Conservation (phyloP, 2,329 filamentous ascomycete species). For the Aspergillus pseudonomiae region DNA sequence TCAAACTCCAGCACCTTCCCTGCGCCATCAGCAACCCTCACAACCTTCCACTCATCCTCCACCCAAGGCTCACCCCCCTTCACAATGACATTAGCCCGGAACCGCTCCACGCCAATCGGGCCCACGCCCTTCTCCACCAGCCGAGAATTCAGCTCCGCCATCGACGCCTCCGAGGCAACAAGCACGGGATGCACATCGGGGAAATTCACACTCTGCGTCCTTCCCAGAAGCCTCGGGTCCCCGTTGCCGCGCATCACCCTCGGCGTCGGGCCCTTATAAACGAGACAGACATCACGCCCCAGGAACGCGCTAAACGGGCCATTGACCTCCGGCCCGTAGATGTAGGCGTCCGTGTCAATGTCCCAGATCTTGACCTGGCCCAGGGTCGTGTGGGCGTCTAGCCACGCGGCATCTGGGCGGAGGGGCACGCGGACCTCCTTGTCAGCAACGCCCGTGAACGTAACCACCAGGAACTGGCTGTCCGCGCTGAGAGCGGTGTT, state of each 20-base stretch:
- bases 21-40: conserved; percentile 40
- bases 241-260: conserved; percentile 61
- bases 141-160: conserved; percentile 61
- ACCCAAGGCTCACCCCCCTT: conserved; percentile 60
- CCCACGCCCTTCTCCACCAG: conserved; percentile 47
- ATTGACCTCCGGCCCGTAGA: conserved; percentile 57
- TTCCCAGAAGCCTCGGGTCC: conserved; percentile 56
- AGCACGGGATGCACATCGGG: conserved; percentile 62
- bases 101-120: conserved; percentile 62
- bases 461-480: conserved; percentile 48
- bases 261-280: conserved; percentile 64
- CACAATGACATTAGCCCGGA: conserved; percentile 66
- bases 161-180: conserved; percentile 58
- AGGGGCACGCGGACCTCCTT: conserved; percentile 57
- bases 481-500: conserved; percentile 54
- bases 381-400: conserved; percentile 55
- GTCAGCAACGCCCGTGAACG: conserved; percentile 50
- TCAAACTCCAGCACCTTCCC: conserved; percentile 52
- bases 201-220: conserved; percentile 58
- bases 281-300: conserved; percentile 57
- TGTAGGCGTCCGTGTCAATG: conserved; percentile 58
- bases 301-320: conserved; percentile 60
- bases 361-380: conserved; percentile 61
- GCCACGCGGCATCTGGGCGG: conserved; percentile 57
- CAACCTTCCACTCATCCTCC: conserved; percentile 66